A percentile compares a stretch with the other conserved stretches of the same genome.
These are phyloP conservation scores for barrel medic (Medicago truncatula) DNA, from an alignment of 306 rosid genomes.

Conservation along the genomic window DNA sequence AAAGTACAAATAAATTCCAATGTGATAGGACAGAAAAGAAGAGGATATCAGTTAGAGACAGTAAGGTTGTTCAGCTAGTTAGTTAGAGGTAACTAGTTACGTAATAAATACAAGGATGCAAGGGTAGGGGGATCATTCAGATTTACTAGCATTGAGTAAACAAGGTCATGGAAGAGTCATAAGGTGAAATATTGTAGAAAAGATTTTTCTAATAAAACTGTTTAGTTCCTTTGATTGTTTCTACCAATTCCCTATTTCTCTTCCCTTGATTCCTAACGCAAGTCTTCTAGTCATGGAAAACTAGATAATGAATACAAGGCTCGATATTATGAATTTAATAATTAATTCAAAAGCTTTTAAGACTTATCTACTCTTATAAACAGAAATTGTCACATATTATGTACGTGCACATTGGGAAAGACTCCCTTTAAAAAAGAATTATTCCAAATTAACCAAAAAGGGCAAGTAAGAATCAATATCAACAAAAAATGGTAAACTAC, in stretches of 20 bases:
- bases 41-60: not conserved
- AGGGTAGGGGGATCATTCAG: not conserved
- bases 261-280: slow-evolving; percentile 12
- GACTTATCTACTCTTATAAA: not conserved
- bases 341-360: slow-evolving; percentile 6
- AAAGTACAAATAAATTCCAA: slow-evolving; percentile 25
- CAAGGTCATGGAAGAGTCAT: slow-evolving; percentile 1
- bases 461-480: not conserved
- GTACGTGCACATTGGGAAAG: not conserved
- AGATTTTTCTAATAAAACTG: slow-evolving; percentile 19
- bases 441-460: slow-evolving; percentile 18
- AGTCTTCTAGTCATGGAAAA: slow-evolving; percentile 29
- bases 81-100: slow-evolving; percentile 13
- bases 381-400: slow-evolving; percentile 12
- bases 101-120: slow-evolving; percentile 22
- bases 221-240: not conserved
- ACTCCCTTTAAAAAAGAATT: slow-evolving; percentile 28
- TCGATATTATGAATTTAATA: slow-evolving; percentile 20
- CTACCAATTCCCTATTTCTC: slow-evolving; percentile 8
- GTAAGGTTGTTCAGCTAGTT: not conserved
- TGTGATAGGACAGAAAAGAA: slow-evolving; percentile 1
- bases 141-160: not conserved
- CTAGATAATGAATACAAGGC: slow-evolving; percentile 24
- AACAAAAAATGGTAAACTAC: no score
- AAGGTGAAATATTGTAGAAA: slow-evolving; percentile 23